Evolutionary conservation across 371 early-diverging fungal genomes (phyloP), one percentile per base, ranked within the genome.

Genomic region (Actinomortierella ambigua): DNA sequence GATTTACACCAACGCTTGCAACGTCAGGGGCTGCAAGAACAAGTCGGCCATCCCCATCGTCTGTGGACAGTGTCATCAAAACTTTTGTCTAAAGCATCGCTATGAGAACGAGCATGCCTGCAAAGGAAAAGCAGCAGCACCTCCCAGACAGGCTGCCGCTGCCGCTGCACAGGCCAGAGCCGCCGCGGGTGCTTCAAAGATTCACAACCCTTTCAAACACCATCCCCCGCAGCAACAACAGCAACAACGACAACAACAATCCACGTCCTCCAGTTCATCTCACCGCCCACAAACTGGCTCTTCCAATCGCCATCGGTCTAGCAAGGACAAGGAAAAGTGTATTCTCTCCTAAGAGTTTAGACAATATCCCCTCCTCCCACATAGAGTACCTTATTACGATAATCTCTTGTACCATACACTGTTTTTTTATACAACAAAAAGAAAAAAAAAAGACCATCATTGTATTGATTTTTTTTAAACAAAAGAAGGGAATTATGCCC

Each of bases 31-130:
- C 5, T 88, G 88, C 53, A 82, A 80, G 53, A 81, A 82, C 39
- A 80, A 85, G 43, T 65, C 82, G 42, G 62, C 85, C 11, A 85
- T 88, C 7, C 85, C 84, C 7, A 80, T 87, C 63, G 56, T 81
- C 22, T 88, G 88, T 58, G 64, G 81, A 51, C 80, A 77, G 22
- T 88, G 88, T 61, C 73, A 77, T 4, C 67, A 80, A n/a, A 77
- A 83, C 9, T 88, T 77, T 58, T 88, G 88, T 63, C 80, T 88
- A 46, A 86, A 87, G 50, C 88, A 88, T 75, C 77, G 88, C 39
- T 55, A 86, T n/a, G 85, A 78, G 34, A 50, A 77, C 13, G 88
- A 88, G 43, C 88, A 88, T 76, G 66, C 77, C 20, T 88, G 88
- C 49, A 48, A 64, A 59, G 76, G 77, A n/a, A 59, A 4, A 8